A percentile compares a stretch with the other conserved stretches of the same genome.
phyloP scores from a whole-genome alignment of 129 eudicot species.

The Silybum marianum region DNA sequence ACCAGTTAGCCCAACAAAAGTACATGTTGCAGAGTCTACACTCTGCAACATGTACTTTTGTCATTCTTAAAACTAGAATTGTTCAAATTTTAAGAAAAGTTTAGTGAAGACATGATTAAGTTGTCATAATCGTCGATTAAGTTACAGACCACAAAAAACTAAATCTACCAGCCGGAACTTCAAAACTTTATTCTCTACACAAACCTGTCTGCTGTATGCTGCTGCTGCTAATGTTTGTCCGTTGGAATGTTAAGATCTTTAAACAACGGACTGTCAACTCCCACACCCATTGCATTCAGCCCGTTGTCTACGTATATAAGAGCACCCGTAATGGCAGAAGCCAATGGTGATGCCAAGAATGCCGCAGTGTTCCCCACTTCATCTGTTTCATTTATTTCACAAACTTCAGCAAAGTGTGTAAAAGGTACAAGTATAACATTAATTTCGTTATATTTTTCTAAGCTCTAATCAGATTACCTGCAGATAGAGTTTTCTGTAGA shows the following conservation, averaged over 20 bases:
- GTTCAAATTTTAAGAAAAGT: background rate
- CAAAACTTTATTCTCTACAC: slow-evolving; percentile 36
- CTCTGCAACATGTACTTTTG: background rate
- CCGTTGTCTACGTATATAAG: slow-evolving; percentile 93
- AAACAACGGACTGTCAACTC: slow-evolving; percentile 84
- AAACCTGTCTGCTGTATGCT: slow-evolving; percentile 5
- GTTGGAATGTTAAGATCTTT: slow-evolving; percentile 73
- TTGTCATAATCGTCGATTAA: background rate
- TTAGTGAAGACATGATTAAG: slow-evolving; percentile 12
- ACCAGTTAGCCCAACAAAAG: background rate
- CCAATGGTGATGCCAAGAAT: slow-evolving; percentile 92
- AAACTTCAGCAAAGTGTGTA: slow-evolving; percentile 23
- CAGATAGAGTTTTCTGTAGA: slow-evolving; percentile 73
- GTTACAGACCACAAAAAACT: slow-evolving; percentile 14
- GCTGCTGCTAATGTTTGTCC: slow-evolving; percentile 40
- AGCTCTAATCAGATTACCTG: slow-evolving; percentile 45
- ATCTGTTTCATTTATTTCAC: slow-evolving; percentile 48
- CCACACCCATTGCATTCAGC: slow-evolving; percentile 92
- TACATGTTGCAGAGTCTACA: background rate
- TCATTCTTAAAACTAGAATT: background rate
- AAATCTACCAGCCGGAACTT: slow-evolving; percentile 31
- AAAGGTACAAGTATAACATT: background rate
- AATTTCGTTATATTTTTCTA: background rate
- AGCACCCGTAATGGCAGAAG: slow-evolving; percentile 93
- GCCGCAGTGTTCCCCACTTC: slow-evolving; percentile 95